Evolutionary conservation across 2,329 filamentous ascomycete species (phyloP), one percentile per base, ranked within the genome.

Genomic region (Colletotrichum sidae): DNA sequence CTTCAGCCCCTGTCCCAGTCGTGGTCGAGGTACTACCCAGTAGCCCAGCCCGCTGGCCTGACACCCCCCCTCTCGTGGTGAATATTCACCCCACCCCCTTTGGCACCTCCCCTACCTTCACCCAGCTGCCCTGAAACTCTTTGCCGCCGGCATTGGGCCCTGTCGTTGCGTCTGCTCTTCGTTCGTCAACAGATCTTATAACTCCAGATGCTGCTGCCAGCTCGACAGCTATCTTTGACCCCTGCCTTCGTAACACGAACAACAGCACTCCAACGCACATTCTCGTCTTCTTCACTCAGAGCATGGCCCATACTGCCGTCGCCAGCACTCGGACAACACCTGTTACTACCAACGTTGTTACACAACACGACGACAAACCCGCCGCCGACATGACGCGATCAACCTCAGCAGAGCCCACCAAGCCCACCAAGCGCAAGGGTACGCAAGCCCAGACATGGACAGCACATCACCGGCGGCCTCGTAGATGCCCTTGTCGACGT

Each of bases 341-440:
- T 38, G 60, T 58, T 53, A 60, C 55, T 44, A 52, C 46, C 41
- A 46, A 34, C 46, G 62, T 55, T 61, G 60, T 65, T 65, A 25
- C 60, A 55, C 65, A 65, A 46, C 60, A 65, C 39, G 53, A 60
- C 55, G 51, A 55, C 50, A 65, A 65, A 52, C 45, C 44, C 60
- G 44, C 65, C 37, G 53, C 47, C 38, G 65, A 68, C 64, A 80
- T 81, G 78, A 73, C 76, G 65, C 78, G 77, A 67, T 80, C 80
- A 72, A 76, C 78, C 57, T 81, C 81, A 60, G 77, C 76, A 68
- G 80, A 83, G 70, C 77, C 79, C 13, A 67, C 74, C 68, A 83
- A 81, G 74, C 67, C 75, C 34, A 75, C 77, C 69, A 84, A 83
- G 75, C 74, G 80, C 65, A 84, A 84, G 75, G 81, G 81, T 82